Evolutionary conservation across 805 yeast species (phyloP), one percentile per base, ranked within the genome.

Genomic region (Candida methanosorbosa): DNA sequence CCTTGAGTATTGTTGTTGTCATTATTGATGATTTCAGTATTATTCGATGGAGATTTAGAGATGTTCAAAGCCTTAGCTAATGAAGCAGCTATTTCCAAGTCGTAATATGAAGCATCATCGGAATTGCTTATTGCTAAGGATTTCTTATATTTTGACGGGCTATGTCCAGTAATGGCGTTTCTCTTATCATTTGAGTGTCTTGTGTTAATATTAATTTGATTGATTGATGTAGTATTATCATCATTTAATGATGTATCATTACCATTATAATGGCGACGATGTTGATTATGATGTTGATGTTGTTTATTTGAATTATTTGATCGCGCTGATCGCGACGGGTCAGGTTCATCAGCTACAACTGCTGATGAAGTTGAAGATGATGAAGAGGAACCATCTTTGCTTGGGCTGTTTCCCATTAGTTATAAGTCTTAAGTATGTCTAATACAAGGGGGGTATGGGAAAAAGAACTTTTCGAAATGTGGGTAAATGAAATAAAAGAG

Each of bases 11-110:
- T 15, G 28, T 33, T 29, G 18, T 17, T 24, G 30, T 22, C 18
- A 36, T 33, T 26, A 41, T 43, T 48, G 13, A 69, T 68, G 63
- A 63, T 56, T 32, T 60, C 52, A 12, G 18, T 14, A 9, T 26
- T 37, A 15, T 52, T 54, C 18, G 59, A 62, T 28, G 27, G 59
- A 52, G 38, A 46, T 46, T 35, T 57, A 63, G 41, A 34, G 19
- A 36, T 44, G 31, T 44, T 49, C 30, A 54, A 41, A 17, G 69
- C 54, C 32, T 49, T 54, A 3, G 75, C 73, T 65, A 66, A 58
- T 23, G 68, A 60, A n/a, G 59, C 63, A 18, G 66, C 69, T 29
- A 70, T 66, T 35, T 67, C 73, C 28, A 66, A 44, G 37, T 64
- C 68, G 35, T 48, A 52, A 15, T 34, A 34, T 27, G 21, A 25